phyloP scores from a whole-genome alignment of 805 yeast species.

The Sugiyamaella valdiviana region DNA sequence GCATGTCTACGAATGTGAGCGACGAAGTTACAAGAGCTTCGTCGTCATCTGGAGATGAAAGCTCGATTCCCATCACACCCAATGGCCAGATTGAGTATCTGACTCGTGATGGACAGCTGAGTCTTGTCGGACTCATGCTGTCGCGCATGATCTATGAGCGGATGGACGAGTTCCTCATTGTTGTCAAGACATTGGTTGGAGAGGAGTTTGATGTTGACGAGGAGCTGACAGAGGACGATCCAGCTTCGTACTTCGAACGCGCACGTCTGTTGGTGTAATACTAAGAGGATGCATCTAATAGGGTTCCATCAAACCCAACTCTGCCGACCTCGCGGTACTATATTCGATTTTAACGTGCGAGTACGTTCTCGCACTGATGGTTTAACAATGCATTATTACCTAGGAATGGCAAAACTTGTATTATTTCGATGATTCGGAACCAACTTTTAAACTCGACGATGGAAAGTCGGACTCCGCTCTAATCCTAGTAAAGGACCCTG shows the following conservation, averaged over 20 bases:
- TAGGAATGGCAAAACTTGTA: no score
- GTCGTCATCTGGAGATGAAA: not conserved
- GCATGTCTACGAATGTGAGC: not conserved
- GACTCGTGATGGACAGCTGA: constrained; percentile 23
- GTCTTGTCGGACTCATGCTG: constrained; percentile 23
- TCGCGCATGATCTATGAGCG: constrained; percentile 29
- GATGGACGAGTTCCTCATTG: constrained; percentile 27
- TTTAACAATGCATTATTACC: no score
- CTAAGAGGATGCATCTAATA: not conserved
- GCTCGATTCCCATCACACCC: not conserved
- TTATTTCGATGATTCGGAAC: no score
- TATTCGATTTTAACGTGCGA: no score
- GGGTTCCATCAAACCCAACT: not conserved
- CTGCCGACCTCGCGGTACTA: no score
- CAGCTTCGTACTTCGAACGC: not conserved
- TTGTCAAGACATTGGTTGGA: constrained; percentile 32
- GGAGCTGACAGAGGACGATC: constrained; percentile 2
- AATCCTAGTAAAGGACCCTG: no score
- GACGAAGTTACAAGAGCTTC: not conserved
- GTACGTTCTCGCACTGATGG: no score
- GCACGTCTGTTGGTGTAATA: not conserved
- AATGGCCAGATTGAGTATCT: not conserved
- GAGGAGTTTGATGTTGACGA: constrained; percentile 28
- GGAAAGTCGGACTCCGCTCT: no score
- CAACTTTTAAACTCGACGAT: no score